These are phyloP conservation scores for Fistulifera solaris DNA, from an alignment of 108 stramenopile species.

Conservation along the genomic window DNA sequence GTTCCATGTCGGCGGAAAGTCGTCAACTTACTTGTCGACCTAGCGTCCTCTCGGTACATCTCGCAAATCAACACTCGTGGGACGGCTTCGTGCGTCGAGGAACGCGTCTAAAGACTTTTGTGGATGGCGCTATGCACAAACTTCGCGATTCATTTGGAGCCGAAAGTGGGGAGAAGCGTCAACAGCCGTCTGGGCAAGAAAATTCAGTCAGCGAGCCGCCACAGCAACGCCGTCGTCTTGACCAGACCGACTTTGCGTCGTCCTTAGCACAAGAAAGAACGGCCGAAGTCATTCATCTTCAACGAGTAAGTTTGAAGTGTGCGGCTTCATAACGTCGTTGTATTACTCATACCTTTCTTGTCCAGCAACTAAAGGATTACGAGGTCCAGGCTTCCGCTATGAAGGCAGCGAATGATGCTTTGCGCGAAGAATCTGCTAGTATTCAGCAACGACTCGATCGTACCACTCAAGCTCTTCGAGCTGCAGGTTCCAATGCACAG, in stretches of 20 bases:
- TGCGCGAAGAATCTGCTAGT: constrained; percentile 29
- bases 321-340: background rate
- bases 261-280: constrained; percentile 32
- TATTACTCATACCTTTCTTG: constrained; percentile 1
- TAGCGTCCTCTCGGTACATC: no score
- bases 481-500: constrained; percentile 42
- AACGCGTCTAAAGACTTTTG: constrained; percentile 31
- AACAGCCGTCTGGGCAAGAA: background rate
- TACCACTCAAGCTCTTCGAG: constrained; percentile 40
- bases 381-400: constrained; percentile 31
- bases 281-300: constrained; percentile 36
- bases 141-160: constrained; percentile 5
- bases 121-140: constrained; percentile 28
- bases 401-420: constrained; percentile 26
- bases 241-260: constrained; percentile 14
- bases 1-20: no score
- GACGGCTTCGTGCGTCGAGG: constrained; percentile 44
- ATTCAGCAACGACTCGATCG: constrained; percentile 40
- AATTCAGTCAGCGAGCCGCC: background rate
- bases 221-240: constrained; percentile 6
- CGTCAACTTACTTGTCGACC: no score
- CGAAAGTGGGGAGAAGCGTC: background rate
- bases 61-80: constrained; percentile 4
- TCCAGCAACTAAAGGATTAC: constrained; percentile 46
- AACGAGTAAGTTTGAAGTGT: constrained; percentile 31